phyloP scores from a whole-genome alignment of 768 basidiomycete species.

The Guyanaporus albipodus region DNA sequence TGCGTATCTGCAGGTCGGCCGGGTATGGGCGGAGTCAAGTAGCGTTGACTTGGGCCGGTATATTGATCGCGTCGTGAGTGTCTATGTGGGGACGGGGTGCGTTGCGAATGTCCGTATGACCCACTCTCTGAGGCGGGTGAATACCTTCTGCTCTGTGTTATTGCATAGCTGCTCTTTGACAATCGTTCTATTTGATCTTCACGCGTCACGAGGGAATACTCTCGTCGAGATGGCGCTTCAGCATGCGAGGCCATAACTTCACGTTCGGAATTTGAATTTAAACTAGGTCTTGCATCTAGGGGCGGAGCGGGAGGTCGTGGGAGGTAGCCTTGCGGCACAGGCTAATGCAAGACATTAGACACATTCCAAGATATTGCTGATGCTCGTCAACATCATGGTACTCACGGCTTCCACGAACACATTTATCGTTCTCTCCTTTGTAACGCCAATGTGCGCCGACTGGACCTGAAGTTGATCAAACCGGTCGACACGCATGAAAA shows the following conservation, averaged over 20 bases:
- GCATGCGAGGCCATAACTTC: slow-evolving; percentile 6
- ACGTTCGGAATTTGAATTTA: slow-evolving; percentile 21
- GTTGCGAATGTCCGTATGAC: slow-evolving; percentile 17
- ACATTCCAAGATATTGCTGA: background rate
- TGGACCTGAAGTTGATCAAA: slow-evolving; percentile 47
- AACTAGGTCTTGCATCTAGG: slow-evolving; percentile 4
- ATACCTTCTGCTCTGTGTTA: slow-evolving; percentile 4
- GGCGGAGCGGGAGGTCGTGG: slow-evolving; percentile 20
- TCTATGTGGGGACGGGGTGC: slow-evolving; percentile 8
- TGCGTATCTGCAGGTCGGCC: slow-evolving; percentile 31
- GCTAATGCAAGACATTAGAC: slow-evolving; percentile 20
- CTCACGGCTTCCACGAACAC: slow-evolving; percentile 58
- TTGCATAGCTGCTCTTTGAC: slow-evolving; percentile 20
- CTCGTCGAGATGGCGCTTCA: background rate
- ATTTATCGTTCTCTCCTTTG: slow-evolving; percentile 50
- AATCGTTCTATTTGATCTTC: slow-evolving; percentile 28
- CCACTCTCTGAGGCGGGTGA: slow-evolving; percentile 17
- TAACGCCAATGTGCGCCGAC: slow-evolving; percentile 55
- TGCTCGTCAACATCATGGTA: background rate
- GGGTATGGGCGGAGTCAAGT: slow-evolving; percentile 23
- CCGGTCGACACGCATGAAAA: slow-evolving; percentile 58
- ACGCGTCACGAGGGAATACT: slow-evolving; percentile 19
- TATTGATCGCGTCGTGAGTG: background rate
- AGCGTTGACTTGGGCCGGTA: slow-evolving; percentile 1
- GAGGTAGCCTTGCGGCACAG: slow-evolving; percentile 23